Conservation (phyloP, 2,329 filamentous ascomycete genomes). For the Atkinsonella texensis region DNA sequence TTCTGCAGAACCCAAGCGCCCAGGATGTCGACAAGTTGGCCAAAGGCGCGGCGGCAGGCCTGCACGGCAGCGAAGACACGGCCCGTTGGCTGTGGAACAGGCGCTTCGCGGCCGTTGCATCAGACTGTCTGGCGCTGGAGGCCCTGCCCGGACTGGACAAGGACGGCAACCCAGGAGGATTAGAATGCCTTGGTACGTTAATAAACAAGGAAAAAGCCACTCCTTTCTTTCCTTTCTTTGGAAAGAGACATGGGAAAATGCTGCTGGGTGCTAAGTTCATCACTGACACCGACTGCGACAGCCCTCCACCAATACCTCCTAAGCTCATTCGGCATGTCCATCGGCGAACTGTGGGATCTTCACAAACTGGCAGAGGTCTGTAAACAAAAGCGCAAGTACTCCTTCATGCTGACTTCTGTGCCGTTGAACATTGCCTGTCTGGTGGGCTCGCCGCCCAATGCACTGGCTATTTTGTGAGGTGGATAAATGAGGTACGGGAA, state of each 20-base stretch:
- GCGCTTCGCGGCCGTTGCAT: constrained; percentile 53
- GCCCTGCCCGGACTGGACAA: constrained; percentile 41
- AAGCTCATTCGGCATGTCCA: constrained; percentile 38
- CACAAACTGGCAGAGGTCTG: constrained; percentile 41
- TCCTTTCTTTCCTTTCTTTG: too few relatives aligned
- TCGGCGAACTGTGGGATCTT: constrained; percentile 45
- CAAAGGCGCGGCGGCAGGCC: constrained; percentile 19
- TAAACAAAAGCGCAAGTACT: constrained; percentile 39
- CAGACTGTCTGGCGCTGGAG: constrained; percentile 53
- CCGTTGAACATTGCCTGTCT: constrained; percentile 46
- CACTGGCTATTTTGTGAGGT: constrained; percentile 31
- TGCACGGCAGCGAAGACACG: constrained; percentile 37
- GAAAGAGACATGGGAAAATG: neutral
- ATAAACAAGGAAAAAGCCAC: too few relatives aligned
- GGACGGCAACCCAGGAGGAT: constrained; percentile 22
- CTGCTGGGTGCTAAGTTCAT: neutral
- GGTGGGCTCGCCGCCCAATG: constrained; percentile 36
- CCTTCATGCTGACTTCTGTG: constrained; percentile 49
- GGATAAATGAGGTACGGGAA: too few relatives aligned
- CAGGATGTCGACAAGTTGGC: constrained; percentile 23
- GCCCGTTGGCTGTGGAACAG: constrained; percentile 57
- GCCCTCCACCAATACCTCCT: constrained; percentile 37
- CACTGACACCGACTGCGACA: constrained; percentile 7
- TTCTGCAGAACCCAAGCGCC: constrained; percentile 35
- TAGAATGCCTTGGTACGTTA: constrained; percentile 23